Evolutionary conservation across 2,329 filamentous ascomycete species (phyloP), one percentile per base, ranked within the genome.

Genomic region (Cladosporium colombiae): DNA sequence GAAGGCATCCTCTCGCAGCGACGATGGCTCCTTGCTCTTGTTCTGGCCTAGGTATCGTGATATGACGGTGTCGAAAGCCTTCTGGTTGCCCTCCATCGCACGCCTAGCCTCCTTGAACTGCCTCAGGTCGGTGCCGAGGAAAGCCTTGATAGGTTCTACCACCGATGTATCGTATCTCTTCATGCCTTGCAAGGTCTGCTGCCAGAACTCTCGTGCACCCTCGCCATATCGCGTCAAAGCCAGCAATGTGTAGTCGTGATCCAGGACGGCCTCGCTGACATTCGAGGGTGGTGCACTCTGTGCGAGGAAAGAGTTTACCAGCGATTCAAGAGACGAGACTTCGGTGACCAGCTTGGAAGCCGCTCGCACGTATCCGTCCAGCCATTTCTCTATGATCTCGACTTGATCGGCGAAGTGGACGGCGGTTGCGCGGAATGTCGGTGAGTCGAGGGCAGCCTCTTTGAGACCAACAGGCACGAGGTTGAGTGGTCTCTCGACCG

Each of bases 361-460:
- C 16, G 88, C 83, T 76, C 84, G 88, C 66, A 88, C 79, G 74
- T 89, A 91, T 57, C 84, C 84, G 64, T 90, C 93, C 33, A 99
- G 90, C 95, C 95, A 99, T 84, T 87, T 88, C 79, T 98, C 95
- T 67, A 98, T 86, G 65, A 88, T 85, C 70, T 98, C 95, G 73
- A 97, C 87, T 81, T 99, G 94, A 70, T 98, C 95, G 69, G 88
- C 86, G 76, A 97, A 97, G 80, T 97, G 92, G 56, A 90, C 81
- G 50, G 92, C 87, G 25, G 91, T 91, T 56, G 93, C 92, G 70
- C 95, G 92, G 78, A 98, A 98, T 40, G 93, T 96, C 29, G 95
- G 95, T 46, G 93, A 97, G 80, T 99, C 95, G 81, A 98, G 90
- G 23, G 93, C 91, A 60, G 95, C 95, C 85, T 99, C 95, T 81